These are phyloP conservation scores for Suillus tomentosus DNA, from an alignment of 768 basidiomycete genomes.

Conservation along the genomic window DNA sequence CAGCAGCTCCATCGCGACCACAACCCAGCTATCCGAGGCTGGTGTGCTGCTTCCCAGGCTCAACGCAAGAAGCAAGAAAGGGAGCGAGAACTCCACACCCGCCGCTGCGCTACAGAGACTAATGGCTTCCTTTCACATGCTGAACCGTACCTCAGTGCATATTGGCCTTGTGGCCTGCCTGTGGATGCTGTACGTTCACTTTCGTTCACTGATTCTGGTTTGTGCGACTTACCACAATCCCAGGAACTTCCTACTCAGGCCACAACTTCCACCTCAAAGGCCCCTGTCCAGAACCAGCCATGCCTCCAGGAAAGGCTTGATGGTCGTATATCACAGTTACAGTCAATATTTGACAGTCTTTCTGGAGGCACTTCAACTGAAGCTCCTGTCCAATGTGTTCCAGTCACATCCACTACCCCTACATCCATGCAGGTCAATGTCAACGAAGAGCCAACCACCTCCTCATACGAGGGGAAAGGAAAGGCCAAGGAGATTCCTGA, in stretches of 20 bases:
- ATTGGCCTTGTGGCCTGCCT: background rate
- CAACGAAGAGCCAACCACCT: background rate
- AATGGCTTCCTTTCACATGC: background rate
- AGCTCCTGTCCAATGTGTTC: background rate
- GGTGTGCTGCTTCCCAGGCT: background rate
- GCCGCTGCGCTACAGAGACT: background rate
- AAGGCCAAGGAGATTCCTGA: conserved; percentile 35
- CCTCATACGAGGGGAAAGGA: conserved; percentile 32
- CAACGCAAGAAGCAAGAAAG: background rate
- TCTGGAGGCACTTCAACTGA: background rate
- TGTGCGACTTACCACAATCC: background rate
- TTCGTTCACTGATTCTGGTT: background rate
- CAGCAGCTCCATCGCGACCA: background rate
- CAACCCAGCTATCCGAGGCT: background rate
- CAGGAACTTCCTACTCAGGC: background rate
- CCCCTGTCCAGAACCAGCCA: background rate
- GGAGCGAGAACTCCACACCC: background rate
- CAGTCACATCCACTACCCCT: conserved; percentile 7
- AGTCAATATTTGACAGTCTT: conserved; percentile 6
- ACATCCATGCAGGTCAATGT: background rate
- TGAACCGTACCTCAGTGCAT: background rate
- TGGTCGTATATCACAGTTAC: conserved; percentile 5
- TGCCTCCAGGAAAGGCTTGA: background rate
- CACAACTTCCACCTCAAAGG: background rate
- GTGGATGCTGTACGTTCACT: conserved; percentile 7